These are phyloP conservation scores for Talaromyces nanjingensis DNA, from an alignment of 495 filamentous ascomycete species.

Conservation along the genomic window DNA sequence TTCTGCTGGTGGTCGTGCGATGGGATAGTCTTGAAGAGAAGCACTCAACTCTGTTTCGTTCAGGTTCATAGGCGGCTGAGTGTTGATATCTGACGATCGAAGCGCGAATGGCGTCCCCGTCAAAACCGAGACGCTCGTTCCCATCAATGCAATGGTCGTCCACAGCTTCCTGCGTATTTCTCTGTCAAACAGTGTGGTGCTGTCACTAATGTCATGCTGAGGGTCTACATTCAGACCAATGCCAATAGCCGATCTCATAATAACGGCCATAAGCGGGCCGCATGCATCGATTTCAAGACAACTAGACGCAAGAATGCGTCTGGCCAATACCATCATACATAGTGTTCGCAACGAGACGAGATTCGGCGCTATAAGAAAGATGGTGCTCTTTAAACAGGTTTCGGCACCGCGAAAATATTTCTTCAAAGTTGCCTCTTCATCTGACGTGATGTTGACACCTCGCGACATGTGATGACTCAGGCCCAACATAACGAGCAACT, in stretches of 20 bases:
- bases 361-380: neutral
- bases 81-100: constrained; percentile 1
- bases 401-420: constrained; percentile 8
- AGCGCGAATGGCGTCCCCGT: constrained; percentile 4
- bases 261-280: neutral
- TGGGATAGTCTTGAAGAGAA: neutral
- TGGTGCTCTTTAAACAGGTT: constrained; percentile 6
- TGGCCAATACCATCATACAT: constrained; percentile 7
- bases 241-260: neutral
- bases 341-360: constrained; percentile 7
- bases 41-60: constrained; percentile 1
- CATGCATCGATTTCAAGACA: constrained; percentile 5
- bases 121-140: neutral
- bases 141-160: constrained; percentile 5
- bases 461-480: constrained; percentile 1
- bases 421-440: neutral
- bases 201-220: neutral
- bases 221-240: constrained; percentile 7
- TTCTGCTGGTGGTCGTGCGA: neutral
- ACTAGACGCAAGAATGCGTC: neutral
- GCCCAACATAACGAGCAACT: constrained; percentile 7
- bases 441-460: neutral
- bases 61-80: neutral
- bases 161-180: constrained; percentile 4
- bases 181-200: neutral